Conservation (phyloP, 192 early-diverging fungal species). For the Phycomyces blakesleeanus region DNA sequence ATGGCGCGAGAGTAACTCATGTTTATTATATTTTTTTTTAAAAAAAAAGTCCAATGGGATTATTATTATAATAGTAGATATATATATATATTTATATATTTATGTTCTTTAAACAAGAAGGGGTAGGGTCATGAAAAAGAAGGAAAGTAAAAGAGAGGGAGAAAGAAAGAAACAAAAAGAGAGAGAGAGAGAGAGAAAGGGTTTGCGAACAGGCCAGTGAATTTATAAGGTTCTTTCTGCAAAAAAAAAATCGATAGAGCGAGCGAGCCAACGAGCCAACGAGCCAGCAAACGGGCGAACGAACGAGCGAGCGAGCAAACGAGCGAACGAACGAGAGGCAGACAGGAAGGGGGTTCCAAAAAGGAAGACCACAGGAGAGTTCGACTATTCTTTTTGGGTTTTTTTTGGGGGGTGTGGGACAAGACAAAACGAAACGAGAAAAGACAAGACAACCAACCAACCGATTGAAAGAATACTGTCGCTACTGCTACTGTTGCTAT, state of each 20-base stretch:
- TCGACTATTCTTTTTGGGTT: too few relatives aligned
- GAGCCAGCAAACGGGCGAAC: neutral
- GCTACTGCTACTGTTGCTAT: too few relatives aligned
- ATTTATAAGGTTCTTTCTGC: neutral
- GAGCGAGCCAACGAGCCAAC: neutral
- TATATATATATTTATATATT: too few relatives aligned
- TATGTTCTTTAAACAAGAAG: constrained; percentile 7
- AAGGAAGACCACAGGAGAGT: neutral
- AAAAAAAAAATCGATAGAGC: neutral
- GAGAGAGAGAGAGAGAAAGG: neutral
- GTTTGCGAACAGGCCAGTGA: neutral
- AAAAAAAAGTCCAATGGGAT: too few relatives aligned
- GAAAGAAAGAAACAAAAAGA: neutral
- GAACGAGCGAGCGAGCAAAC: neutral
- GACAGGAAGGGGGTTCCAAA: neutral
- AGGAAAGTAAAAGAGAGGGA: neutral
- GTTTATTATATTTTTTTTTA: neutral
- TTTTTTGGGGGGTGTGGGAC: neutral
- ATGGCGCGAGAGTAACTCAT: constrained; percentile 19
- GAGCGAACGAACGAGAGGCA: neutral
- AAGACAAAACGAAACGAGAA: too few relatives aligned
- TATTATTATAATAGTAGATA: too few relatives aligned
- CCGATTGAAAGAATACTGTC: too few relatives aligned
- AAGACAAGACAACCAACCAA: too few relatives aligned
- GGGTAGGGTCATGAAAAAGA: neutral